phyloP scores from a whole-genome alignment of 2,329 filamentous ascomycete genomes.

The Orbilia blumenaviensis region DNA sequence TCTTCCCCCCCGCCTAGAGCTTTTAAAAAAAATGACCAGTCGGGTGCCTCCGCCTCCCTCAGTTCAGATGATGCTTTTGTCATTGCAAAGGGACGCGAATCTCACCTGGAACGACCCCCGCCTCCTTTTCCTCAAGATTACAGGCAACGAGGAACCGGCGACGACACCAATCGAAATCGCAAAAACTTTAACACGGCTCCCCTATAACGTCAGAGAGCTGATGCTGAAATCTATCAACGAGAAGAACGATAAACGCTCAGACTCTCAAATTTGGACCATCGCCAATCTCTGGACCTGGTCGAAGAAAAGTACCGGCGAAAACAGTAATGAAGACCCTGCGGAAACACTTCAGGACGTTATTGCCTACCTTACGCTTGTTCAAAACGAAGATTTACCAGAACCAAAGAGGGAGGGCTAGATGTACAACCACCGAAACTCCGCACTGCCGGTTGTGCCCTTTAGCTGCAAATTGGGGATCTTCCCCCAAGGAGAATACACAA shows the following conservation, averaged over 20 bases:
- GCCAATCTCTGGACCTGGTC: constrained; percentile 50
- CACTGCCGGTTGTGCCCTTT: too few relatives aligned
- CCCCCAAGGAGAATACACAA: too few relatives aligned
- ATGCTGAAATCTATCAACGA: constrained; percentile 39
- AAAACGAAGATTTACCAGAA: constrained; percentile 20
- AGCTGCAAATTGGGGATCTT: too few relatives aligned
- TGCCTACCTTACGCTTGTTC: constrained; percentile 37
- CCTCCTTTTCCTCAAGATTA: constrained; percentile 44
- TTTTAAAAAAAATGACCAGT: not conserved
- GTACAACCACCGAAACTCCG: too few relatives aligned
- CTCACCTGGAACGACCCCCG: constrained; percentile 33
- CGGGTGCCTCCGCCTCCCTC: not conserved
- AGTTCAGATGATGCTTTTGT: constrained; percentile 42
- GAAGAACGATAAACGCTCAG: constrained; percentile 17
- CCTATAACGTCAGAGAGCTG: constrained; percentile 41
- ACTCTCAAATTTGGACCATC: constrained; percentile 43
- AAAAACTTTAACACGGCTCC: constrained; percentile 39
- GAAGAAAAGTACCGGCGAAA: constrained; percentile 33
- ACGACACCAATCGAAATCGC: constrained; percentile 49
- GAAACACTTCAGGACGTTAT: constrained; percentile 50
- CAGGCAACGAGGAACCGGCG: constrained; percentile 45
- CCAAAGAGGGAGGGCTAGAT: not conserved
- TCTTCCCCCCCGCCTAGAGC: not conserved
- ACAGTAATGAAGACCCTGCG: constrained; percentile 38
- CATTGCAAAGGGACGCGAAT: constrained; percentile 26